Evolutionary conservation across 2,329 filamentous ascomycete genomes (phyloP).

Genomic region (Beauveria asiatica): DNA sequence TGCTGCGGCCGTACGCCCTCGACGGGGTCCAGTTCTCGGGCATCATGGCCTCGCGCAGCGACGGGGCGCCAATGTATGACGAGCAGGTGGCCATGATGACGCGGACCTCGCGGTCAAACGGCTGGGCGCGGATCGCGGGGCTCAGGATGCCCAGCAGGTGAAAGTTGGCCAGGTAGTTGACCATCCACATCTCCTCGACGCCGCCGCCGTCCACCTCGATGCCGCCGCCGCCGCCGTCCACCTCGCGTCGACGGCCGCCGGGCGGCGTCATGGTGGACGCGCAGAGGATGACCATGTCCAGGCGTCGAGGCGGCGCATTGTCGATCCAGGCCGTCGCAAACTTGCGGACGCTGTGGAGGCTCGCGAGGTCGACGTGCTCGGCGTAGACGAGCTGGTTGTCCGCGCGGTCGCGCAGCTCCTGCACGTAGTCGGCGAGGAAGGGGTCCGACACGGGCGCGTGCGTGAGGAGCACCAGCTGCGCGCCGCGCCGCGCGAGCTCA

Average conservation of each 20-base stretch:
- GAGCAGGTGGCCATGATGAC: constrained; percentile 82
- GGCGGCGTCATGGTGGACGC: constrained; percentile 68
- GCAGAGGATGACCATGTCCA: constrained; percentile 88
- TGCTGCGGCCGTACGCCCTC: constrained; percentile 55
- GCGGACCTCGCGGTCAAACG: constrained; percentile 85
- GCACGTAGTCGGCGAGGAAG: constrained; percentile 86
- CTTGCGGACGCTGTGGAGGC: constrained; percentile 78
- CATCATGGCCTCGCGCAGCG: constrained; percentile 46
- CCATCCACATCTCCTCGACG: constrained; percentile 80
- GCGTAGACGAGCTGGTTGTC: constrained; percentile 87
- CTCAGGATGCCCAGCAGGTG: constrained; percentile 87
- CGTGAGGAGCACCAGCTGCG: constrained; percentile 85
- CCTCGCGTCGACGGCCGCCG: constrained; percentile 51
- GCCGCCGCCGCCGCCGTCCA: constrained; percentile 80
- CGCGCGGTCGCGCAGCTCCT: constrained; percentile 70
- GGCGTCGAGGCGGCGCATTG: constrained; percentile 76
- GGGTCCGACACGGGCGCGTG: constrained; percentile 72
- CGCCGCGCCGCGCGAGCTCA: constrained; percentile 70
- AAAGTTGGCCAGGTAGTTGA: constrained; percentile 95
- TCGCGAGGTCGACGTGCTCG: constrained; percentile 84
- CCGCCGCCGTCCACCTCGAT: constrained; percentile 81
- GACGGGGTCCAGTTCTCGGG: constrained; percentile 45
- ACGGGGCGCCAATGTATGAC: constrained; percentile 71
- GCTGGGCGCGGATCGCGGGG: constrained; percentile 83
- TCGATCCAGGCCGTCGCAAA: constrained; percentile 99